phyloP scores from a whole-genome alignment of 148 eudicot species.

The Chenopodium berlandieri region DNA sequence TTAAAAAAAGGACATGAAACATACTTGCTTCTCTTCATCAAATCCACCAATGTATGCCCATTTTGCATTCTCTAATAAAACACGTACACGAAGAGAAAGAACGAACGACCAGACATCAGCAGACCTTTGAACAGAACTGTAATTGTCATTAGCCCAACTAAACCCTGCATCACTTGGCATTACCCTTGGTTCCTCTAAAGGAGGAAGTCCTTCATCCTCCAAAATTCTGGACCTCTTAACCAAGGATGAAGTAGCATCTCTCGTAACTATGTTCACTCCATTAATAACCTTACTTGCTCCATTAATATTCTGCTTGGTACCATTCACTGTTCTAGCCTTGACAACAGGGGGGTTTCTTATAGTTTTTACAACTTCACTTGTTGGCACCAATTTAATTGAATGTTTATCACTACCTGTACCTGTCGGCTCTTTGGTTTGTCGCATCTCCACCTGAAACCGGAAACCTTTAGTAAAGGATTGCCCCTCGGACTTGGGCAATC shows the following conservation, averaged over 20 bases:
- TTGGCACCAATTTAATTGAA: slow-evolving; percentile 63
- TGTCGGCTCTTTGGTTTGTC: slow-evolving; percentile 50
- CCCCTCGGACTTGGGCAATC: slow-evolving; percentile 27
- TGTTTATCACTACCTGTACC: slow-evolving; percentile 54
- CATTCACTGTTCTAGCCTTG: too few species aligned
- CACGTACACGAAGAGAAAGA: slow-evolving; percentile 85
- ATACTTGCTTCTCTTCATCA: slow-evolving; percentile 81
- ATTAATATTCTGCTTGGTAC: slow-evolving; percentile 28
- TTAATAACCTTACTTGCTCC: slow-evolving; percentile 47
- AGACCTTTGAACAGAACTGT: slow-evolving; percentile 68
- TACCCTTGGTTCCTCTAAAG: slow-evolving; percentile 68
- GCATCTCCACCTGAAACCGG: slow-evolving; percentile 44
- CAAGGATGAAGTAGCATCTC: slow-evolving; percentile 34
- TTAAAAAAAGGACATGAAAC: slow-evolving; percentile 8
- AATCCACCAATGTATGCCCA: slow-evolving; percentile 86
- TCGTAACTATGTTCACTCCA: slow-evolving; percentile 61
- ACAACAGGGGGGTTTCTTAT: slow-evolving; percentile 25
- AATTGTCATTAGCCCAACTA: slow-evolving; percentile 95
- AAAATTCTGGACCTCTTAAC: slow-evolving; percentile 36
- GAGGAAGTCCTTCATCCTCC: slow-evolving; percentile 63
- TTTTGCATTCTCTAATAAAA: slow-evolving; percentile 84
- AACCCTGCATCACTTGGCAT: slow-evolving; percentile 89
- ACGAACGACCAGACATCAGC: slow-evolving; percentile 95
- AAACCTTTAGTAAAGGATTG: slow-evolving; percentile 19
- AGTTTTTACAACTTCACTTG: slow-evolving; percentile 59